Evolutionary conservation across 2,329 filamentous ascomycete genomes (phyloP), one percentile per base, ranked within the genome.

Genomic region (Talaromyces sp.): DNA sequence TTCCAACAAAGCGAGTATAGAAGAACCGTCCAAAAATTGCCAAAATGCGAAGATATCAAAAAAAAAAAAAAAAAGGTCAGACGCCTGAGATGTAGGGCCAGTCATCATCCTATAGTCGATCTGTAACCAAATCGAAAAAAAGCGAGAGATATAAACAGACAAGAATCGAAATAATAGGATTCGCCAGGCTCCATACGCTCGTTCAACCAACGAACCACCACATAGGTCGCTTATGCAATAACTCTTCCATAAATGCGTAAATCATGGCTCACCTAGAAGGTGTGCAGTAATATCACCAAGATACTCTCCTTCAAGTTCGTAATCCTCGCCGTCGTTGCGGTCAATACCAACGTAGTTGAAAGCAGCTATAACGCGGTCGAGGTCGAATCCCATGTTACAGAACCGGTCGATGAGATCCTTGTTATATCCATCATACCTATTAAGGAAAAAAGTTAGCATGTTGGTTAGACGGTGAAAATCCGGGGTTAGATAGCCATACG

Each of bases 201-300:
- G 14, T 61, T 53, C 60, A 53, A 40, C 51, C 31, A 23, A 42
- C n/a, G 34, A 31, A 60, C 50, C 34, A 51, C 55, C 54, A 28
- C 57, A 51, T 60, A 55, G 54, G 56, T 63, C 47, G 59, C 54
- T 61, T 57, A 62, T 62, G 53, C 40, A 65, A 54, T 56, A 59
- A 55, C n/a, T 23, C 44, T 62, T 52, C 55, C 61, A 60, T 64
- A 53, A 44, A 56, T 33, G 34, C 31, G 44, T 65, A 36, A 63
- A 51, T 76, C 75, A 88, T 72, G 86, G 84, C 76, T 97, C 93
- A 42, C 90, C 90, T 36, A 97, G 86, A 6, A 98, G 83, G 62
- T 89, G 84, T 18, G 92, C 91, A 0, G 91, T 96, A 65, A 98
- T 89, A 68, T 96, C 92, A 3, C 91, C 92, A 85, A 96, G 91